Conservation (phyloP, 1,139 yeast genomes). For the Hanseniaspora uvarum region DNA sequence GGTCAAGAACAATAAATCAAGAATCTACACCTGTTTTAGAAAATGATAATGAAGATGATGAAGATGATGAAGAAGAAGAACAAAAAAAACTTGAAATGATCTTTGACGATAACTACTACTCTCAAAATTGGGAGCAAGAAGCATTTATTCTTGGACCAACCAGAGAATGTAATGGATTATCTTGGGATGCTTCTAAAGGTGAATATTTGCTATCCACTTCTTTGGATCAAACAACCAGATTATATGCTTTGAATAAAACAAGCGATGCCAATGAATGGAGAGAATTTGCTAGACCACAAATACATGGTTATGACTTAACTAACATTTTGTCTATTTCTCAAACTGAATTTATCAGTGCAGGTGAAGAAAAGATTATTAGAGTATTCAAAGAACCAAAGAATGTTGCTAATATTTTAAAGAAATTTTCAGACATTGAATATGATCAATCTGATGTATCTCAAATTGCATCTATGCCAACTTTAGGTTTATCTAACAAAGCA, state of each 20-base stretch:
- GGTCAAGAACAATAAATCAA: conserved; percentile 36
- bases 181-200: conserved; percentile 60
- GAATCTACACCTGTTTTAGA: conserved; percentile 15
- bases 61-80: conserved; percentile 9
- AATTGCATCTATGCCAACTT: conserved; percentile 81
- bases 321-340: conserved; percentile 56
- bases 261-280: conserved; percentile 48
- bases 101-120: conserved; percentile 10
- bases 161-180: conserved; percentile 62
- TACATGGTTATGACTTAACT: conserved; percentile 95
- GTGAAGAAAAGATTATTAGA: conserved; percentile 87
- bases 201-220: conserved; percentile 64
- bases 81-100: conserved; percentile 6
- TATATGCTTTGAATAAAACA: conserved; percentile 44
- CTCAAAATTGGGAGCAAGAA: conserved; percentile 16
- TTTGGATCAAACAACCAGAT: conserved; percentile 84
- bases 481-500: conserved; percentile 91
- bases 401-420: conserved; percentile 52
- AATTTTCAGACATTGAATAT: conserved; percentile 41
- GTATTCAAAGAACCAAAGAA: conserved; percentile 85
- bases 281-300: conserved; percentile 93
- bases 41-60: background rate
- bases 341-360: conserved; percentile 76
- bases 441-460: conserved; percentile 36
- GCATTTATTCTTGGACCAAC: conserved; percentile 46